phyloP scores from a whole-genome alignment of 2,329 filamentous ascomycete genomes.

The Bipolaris gigantea region DNA sequence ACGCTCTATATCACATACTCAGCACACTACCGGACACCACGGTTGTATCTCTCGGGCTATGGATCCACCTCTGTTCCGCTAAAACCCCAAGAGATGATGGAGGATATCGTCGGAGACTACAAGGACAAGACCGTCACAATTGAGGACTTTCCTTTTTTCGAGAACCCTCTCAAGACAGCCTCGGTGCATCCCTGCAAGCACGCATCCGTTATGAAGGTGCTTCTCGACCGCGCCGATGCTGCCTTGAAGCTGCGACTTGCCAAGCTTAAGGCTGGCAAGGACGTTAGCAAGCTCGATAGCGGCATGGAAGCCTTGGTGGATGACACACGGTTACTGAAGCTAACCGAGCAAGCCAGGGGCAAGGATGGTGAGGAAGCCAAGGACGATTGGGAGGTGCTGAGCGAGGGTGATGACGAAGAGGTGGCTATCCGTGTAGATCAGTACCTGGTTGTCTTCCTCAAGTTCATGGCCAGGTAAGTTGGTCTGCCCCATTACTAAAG shows the following conservation, averaged over 20 bases:
- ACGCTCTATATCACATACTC: slow-evolving; percentile 98
- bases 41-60: slow-evolving; percentile 93
- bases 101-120: slow-evolving; percentile 94
- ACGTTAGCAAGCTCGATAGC: slow-evolving; percentile 54
- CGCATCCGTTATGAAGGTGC: slow-evolving; percentile 95
- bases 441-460: slow-evolving; percentile 83
- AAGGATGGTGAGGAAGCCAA: slow-evolving; percentile 47
- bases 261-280: slow-evolving; percentile 69
- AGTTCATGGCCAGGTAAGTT: slow-evolving; percentile 62
- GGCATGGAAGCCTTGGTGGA: slow-evolving; percentile 88
- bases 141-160: slow-evolving; percentile 95
- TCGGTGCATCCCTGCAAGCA: slow-evolving; percentile 97
- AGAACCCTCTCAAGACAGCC: slow-evolving; percentile 90
- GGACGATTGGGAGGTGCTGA: slow-evolving; percentile 65
- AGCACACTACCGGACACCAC: slow-evolving; percentile 92
- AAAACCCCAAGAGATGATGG: slow-evolving; percentile 85
- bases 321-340: slow-evolving; percentile 66
- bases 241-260: slow-evolving; percentile 86
- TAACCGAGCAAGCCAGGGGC: slow-evolving; percentile 55
- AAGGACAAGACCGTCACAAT: slow-evolving; percentile 98
- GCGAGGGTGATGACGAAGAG: slow-evolving; percentile 67
- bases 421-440: slow-evolving; percentile 85
- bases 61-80: slow-evolving; percentile 76
- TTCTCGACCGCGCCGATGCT: slow-evolving; percentile 92
- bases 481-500: slow-evolving; percentile 33